Conservation (phyloP, 208 protist species). For the Strigomonas galati region DNA sequence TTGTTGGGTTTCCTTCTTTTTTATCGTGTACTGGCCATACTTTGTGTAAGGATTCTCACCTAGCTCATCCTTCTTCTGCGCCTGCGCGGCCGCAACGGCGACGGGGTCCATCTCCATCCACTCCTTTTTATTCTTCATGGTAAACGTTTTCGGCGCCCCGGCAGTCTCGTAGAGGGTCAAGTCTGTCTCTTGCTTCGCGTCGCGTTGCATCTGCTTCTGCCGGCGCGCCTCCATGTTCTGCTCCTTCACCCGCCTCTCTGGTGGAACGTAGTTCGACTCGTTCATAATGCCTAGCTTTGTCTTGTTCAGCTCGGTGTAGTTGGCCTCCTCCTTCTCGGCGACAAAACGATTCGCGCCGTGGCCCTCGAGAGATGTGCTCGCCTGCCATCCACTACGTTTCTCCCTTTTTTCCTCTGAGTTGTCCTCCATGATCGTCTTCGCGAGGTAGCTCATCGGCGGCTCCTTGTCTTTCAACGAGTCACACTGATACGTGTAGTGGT, state of each 20-base stretch:
- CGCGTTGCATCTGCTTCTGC: slow-evolving; percentile 21
- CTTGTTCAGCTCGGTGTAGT: slow-evolving; percentile 33
- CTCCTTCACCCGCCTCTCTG: slow-evolving; percentile 27
- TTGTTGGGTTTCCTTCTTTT: not conserved
- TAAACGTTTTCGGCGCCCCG: slow-evolving; percentile 48
- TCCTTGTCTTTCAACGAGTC: slow-evolving; percentile 22
- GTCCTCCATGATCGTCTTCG: slow-evolving; percentile 36
- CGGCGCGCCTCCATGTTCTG: slow-evolving; percentile 26
- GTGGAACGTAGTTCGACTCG: slow-evolving; percentile 39
- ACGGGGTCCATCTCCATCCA: slow-evolving; percentile 73
- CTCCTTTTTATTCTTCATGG: slow-evolving; percentile 79
- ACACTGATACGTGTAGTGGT: slow-evolving; percentile 36
- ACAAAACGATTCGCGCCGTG: slow-evolving; percentile 22
- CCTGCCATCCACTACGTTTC: slow-evolving; percentile 38
- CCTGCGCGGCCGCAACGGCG: slow-evolving; percentile 31
- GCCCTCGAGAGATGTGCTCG: slow-evolving; percentile 26
- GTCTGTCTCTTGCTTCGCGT: slow-evolving; percentile 19
- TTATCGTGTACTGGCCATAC: slow-evolving; percentile 4
- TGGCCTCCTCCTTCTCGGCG: slow-evolving; percentile 6
- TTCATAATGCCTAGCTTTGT: slow-evolving; percentile 24
- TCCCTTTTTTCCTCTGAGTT: slow-evolving; percentile 29
- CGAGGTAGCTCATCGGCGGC: slow-evolving; percentile 45
- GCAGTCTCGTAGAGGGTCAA: slow-evolving; percentile 21
- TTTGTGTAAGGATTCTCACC: slow-evolving; percentile 27
- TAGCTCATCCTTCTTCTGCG: slow-evolving; percentile 19